These are phyloP conservation scores for Jacaranda mimosifolia DNA, from an alignment of 257 asterid genomes.

Conservation along the genomic window DNA sequence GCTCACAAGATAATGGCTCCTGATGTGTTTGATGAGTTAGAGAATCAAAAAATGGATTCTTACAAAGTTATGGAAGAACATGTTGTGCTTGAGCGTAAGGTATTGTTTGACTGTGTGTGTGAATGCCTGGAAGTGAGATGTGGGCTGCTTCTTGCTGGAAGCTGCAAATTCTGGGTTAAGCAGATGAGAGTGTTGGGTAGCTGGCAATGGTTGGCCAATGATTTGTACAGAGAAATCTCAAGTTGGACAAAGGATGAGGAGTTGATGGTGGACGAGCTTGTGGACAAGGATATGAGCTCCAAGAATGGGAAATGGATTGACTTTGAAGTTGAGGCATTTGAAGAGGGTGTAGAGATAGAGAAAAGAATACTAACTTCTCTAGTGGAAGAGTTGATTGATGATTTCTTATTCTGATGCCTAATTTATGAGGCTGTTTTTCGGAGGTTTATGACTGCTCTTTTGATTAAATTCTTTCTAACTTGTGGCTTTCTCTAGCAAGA, in stretches of 20 bases:
- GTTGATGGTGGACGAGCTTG: slow-evolving; percentile 89
- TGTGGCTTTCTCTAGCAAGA: slow-evolving; percentile 3
- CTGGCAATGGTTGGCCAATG: slow-evolving; percentile 73
- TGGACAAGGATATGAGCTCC: slow-evolving; percentile 89
- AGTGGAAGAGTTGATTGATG: slow-evolving; percentile 80
- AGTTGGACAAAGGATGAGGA: slow-evolving; percentile 73
- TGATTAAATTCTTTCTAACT: slow-evolving; percentile 36
- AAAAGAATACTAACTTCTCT: slow-evolving; percentile 64
- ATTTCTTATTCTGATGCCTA: slow-evolving; percentile 50
- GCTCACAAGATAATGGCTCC: slow-evolving; percentile 64
- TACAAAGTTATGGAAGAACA: slow-evolving; percentile 55
- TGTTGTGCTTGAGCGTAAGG: slow-evolving; percentile 60
- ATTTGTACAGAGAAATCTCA: slow-evolving; percentile 77
- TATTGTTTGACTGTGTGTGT: slow-evolving; percentile 70
- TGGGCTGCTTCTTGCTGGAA: slow-evolving; percentile 49
- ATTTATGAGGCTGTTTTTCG: slow-evolving; percentile 33
- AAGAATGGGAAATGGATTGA: slow-evolving; percentile 88
- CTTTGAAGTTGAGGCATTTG: slow-evolving; percentile 72
- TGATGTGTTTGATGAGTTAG: slow-evolving; percentile 64
- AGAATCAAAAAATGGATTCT: slow-evolving; percentile 51
- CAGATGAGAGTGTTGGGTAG: slow-evolving; percentile 47
- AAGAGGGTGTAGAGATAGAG: slow-evolving; percentile 89
- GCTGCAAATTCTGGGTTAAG: slow-evolving; percentile 67
- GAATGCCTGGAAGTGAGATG: slow-evolving; percentile 69
- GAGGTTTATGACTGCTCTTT: neutral